Evolutionary conservation across 345 rosid species (phyloP).

Genomic region (Linum tenue): DNA sequence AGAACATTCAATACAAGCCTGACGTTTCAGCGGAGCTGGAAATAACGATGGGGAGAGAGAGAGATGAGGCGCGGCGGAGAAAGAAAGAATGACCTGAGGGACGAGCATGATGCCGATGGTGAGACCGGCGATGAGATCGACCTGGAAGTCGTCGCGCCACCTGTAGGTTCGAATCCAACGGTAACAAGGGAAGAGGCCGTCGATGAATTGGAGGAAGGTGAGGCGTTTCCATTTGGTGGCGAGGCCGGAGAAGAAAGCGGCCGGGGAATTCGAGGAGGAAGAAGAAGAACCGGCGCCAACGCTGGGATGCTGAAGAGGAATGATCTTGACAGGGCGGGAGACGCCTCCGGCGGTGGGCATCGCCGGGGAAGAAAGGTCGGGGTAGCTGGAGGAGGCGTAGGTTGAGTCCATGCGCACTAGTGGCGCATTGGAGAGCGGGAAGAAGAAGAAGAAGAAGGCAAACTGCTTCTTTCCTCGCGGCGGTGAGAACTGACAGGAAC

Average conservation of each 20-base stretch:
- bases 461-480: too few relatives aligned
- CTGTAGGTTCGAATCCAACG: constrained; percentile 81
- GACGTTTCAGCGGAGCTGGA: not conserved
- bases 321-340: constrained; percentile 60
- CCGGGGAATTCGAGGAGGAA: constrained; percentile 11
- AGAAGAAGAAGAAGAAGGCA: too few relatives aligned
- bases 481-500: too few relatives aligned
- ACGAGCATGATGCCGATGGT: constrained; percentile 97
- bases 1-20: too few relatives aligned
- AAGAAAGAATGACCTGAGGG: constrained; percentile 67
- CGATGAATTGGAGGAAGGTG: constrained; percentile 54
- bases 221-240: constrained; percentile 35
- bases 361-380: constrained; percentile 11
- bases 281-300: constrained; percentile 31
- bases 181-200: constrained; percentile 56
- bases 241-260: constrained; percentile 36
- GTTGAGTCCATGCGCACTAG: not conserved
- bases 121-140: constrained; percentile 87
- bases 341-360: constrained; percentile 24
- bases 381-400: constrained; percentile 5
- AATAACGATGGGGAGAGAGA: not conserved
- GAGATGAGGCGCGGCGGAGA: not conserved
- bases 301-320: constrained; percentile 68
- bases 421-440: not conserved
- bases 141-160: constrained; percentile 70